These are phyloP conservation scores for Psidium guajava DNA, from an alignment of 345 rosid species.

Conservation along the genomic window DNA sequence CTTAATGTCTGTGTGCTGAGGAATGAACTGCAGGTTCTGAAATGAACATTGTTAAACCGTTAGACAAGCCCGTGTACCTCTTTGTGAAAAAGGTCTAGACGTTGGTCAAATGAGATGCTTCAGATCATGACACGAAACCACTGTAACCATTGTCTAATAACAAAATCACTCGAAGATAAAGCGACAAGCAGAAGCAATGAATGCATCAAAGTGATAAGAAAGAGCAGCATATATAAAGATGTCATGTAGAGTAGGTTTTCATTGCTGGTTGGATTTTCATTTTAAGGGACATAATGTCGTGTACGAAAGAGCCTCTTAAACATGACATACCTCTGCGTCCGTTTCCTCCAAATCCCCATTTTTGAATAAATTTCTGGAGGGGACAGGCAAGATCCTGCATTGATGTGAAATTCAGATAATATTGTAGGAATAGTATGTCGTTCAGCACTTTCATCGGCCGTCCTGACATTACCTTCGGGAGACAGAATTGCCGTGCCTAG, in stretches of 20 bases:
- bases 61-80: background rate
- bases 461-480: conserved; percentile 2
- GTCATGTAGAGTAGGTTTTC: background rate
- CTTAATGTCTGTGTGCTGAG: conserved; percentile 14
- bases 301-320: background rate
- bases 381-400: conserved; percentile 33
- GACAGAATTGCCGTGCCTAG: conserved; percentile 6
- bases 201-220: background rate
- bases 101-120: background rate
- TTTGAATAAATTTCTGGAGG: conserved; percentile 32
- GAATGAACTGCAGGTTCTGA: conserved; percentile 19
- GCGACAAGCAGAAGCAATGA: background rate
- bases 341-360: conserved; percentile 23
- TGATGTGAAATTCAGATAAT: background rate
- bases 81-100: background rate
- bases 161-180: background rate
- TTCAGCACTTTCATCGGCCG: background rate
- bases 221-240: background rate
- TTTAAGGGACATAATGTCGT: background rate
- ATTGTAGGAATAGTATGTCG: background rate
- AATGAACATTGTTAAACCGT: conserved; percentile 1
- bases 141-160: background rate
- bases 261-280: background rate
- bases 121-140: background rate
- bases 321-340: conserved; percentile 24